Evolutionary conservation across 768 basidiomycete genomes (phyloP).

Genomic region (Pholiota microspora): DNA sequence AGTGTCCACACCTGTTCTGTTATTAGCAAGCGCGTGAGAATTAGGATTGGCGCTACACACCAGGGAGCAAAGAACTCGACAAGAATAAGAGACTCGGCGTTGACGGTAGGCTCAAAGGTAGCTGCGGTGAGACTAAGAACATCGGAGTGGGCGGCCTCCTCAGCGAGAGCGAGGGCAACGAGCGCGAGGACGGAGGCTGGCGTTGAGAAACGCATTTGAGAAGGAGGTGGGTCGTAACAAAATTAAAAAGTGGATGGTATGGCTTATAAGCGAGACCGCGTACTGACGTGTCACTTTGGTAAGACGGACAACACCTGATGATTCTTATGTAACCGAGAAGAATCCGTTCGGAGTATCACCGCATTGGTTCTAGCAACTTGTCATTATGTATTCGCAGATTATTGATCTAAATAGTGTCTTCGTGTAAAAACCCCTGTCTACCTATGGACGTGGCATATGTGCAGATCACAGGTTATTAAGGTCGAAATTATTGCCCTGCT

Average conservation of each 20-base stretch:
- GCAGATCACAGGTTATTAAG: constrained; percentile 32
- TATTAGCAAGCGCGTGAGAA: not conserved
- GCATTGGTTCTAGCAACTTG: constrained; percentile 3
- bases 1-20: constrained; percentile 81
- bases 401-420: not conserved
- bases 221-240: constrained; percentile 22
- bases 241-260: constrained; percentile 13
- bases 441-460: constrained; percentile 11
- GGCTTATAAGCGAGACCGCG: constrained; percentile 26
- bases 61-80: constrained; percentile 97
- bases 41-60: constrained; percentile 31
- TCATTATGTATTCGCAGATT: not conserved
- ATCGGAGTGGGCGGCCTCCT: constrained; percentile 60
- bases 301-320: constrained; percentile 17
- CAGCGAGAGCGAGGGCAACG: constrained; percentile 49
- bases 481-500: constrained; percentile 73
- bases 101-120: constrained; percentile 67
- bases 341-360: constrained; percentile 17
- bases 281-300: constrained; percentile 52
- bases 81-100: constrained; percentile 70
- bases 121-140: constrained; percentile 73
- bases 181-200: constrained; percentile 51
- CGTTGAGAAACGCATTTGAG: constrained; percentile 65
- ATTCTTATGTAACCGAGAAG: constrained; percentile 22
- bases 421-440: not conserved